Percentiles rank a stretch among this genome's conserved stretches.
Evolutionary conservation across 2,329 filamentous ascomycete species (phyloP).

Genomic region (Aureobasidium sp.): DNA sequence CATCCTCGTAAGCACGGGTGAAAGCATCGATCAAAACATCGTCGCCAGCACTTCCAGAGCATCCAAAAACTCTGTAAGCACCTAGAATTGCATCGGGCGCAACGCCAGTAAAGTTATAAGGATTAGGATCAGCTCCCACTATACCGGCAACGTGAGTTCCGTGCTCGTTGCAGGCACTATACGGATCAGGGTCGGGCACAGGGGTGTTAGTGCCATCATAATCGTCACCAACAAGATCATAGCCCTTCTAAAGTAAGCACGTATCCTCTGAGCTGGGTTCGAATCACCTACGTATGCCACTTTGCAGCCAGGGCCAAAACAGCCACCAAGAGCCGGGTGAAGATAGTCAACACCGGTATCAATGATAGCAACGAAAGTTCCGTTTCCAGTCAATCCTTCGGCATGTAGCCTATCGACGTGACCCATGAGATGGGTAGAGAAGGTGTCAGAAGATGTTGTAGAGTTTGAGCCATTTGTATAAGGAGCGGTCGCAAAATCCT

Average conservation of each 20-base stretch:
- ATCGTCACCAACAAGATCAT: slow-evolving; percentile 52
- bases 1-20: slow-evolving; percentile 52
- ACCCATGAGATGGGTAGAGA: slow-evolving; percentile 30
- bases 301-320: slow-evolving; percentile 54
- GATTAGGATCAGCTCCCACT: slow-evolving; percentile 51
- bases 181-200: slow-evolving; percentile 45
- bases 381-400: slow-evolving; percentile 41
- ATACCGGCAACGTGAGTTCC: slow-evolving; percentile 58
- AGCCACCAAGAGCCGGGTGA: slow-evolving; percentile 57
- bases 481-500: slow-evolving; percentile 16
- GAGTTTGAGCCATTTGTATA: slow-evolving; percentile 19
- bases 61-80: slow-evolving; percentile 53
- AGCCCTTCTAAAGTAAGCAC: slow-evolving; percentile 32
- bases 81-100: slow-evolving; percentile 52
- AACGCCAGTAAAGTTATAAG: slow-evolving; percentile 50
- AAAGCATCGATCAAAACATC: slow-evolving; percentile 56
- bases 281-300: slow-evolving; percentile 37
- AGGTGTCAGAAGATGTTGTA: slow-evolving; percentile 19
- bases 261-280: not conserved
- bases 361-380: slow-evolving; percentile 39
- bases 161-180: slow-evolving; percentile 51
- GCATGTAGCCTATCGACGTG: slow-evolving; percentile 35
- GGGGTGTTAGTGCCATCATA: slow-evolving; percentile 31
- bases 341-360: slow-evolving; percentile 51
- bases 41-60: slow-evolving; percentile 43